Conservation (phyloP, 1,284 basidiomycete genomes). For the Gymnopus androsaceus region DNA sequence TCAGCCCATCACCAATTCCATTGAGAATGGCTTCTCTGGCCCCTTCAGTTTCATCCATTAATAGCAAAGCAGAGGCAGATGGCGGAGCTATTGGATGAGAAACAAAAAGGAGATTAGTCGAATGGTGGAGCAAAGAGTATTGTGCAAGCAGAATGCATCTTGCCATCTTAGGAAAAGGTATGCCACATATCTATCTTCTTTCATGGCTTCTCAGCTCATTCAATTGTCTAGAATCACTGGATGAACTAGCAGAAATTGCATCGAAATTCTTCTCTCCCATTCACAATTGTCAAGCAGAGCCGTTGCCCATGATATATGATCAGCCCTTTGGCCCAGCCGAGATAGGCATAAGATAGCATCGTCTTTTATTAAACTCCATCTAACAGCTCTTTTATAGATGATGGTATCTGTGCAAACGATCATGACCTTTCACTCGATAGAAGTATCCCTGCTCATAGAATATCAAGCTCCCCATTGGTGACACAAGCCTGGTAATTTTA, state of each 20-base stretch:
- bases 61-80: slow-evolving; percentile 65
- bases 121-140: slow-evolving; percentile 95
- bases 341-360: slow-evolving; percentile 62
- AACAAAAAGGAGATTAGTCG: slow-evolving; percentile 86
- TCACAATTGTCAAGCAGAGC: slow-evolving; percentile 67
- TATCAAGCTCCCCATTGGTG: slow-evolving; percentile 83
- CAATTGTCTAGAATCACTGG: slow-evolving; percentile 67
- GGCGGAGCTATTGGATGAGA: slow-evolving; percentile 82
- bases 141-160: slow-evolving; percentile 94
- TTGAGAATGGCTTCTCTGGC: slow-evolving; percentile 65
- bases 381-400: slow-evolving; percentile 50
- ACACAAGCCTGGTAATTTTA: slow-evolving; percentile 80
- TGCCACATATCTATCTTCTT: slow-evolving; percentile 18
- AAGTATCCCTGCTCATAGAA: slow-evolving; percentile 87
- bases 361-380: no score
- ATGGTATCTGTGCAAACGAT: slow-evolving; percentile 89
- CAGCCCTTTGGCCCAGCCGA: slow-evolving; percentile 78
- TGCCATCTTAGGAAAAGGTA: slow-evolving; percentile 88
- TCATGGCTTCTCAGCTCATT: not conserved
- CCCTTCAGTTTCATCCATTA: slow-evolving; percentile 54
- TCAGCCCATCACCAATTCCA: slow-evolving; percentile 44
- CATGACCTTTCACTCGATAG: slow-evolving; percentile 86
- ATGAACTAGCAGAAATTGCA: slow-evolving; percentile 74
- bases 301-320: slow-evolving; percentile 69
- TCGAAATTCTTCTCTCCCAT: slow-evolving; percentile 80